These are phyloP conservation scores for Dentipellis fragilis DNA, from an alignment of 768 basidiomycete species.

Conservation along the genomic window DNA sequence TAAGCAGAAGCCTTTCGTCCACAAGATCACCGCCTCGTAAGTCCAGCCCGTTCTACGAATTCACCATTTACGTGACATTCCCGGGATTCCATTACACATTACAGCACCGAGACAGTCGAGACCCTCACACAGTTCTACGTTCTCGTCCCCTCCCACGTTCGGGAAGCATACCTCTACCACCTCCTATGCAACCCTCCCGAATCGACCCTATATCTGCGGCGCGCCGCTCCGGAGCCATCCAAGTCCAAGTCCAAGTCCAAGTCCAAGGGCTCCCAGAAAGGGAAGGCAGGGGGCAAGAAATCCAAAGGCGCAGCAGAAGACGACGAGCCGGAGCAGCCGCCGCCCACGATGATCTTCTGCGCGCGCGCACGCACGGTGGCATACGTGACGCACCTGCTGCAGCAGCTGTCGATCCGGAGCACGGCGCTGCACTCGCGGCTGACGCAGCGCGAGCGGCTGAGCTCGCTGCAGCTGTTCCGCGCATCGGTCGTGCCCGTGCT, in stretches of 20 bases:
- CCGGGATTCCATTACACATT: too few relatives aligned
- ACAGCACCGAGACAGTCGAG: slow-evolving; percentile 81
- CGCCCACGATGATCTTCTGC: slow-evolving; percentile 95
- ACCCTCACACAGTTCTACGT: slow-evolving; percentile 84
- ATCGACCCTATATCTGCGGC: slow-evolving; percentile 57
- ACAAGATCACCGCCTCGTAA: slow-evolving; percentile 67
- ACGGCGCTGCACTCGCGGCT: slow-evolving; percentile 90
- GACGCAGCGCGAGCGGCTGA: slow-evolving; percentile 82
- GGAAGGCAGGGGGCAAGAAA: slow-evolving; percentile 15
- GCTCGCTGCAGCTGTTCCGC: slow-evolving; percentile 79
- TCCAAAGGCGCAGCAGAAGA: slow-evolving; percentile 27
- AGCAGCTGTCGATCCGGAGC: slow-evolving; percentile 70
- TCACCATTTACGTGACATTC: slow-evolving; percentile 3
- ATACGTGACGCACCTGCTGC: slow-evolving; percentile 73
- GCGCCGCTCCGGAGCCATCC: slow-evolving; percentile 28
- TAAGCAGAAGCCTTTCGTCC: slow-evolving; percentile 80
- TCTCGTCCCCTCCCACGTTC: slow-evolving; percentile 89
- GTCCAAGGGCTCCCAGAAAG: slow-evolving; percentile 18
- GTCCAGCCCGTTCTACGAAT: slow-evolving; percentile 17
- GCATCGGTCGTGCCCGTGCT: slow-evolving; percentile 82
- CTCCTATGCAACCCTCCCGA: slow-evolving; percentile 85
- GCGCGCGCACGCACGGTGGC: slow-evolving; percentile 79
- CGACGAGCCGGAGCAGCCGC: slow-evolving; percentile 61
- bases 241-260: slow-evolving; percentile 10
- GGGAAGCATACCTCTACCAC: slow-evolving; percentile 86